These are phyloP conservation scores for Melastoma candidum DNA, from an alignment of 441 rosid species.

Conservation along the genomic window DNA sequence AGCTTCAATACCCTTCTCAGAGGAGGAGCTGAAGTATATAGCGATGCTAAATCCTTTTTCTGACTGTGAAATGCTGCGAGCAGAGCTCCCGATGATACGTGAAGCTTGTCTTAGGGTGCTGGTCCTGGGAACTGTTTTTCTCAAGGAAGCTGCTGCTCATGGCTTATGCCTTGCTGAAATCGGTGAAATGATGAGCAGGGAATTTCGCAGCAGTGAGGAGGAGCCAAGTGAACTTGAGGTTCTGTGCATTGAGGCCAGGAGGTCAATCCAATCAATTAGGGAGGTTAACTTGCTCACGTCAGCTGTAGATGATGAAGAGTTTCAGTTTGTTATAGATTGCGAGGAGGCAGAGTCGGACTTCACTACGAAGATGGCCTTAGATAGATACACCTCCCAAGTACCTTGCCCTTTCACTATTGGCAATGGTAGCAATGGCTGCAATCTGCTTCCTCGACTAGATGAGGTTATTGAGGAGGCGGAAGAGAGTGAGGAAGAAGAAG, in stretches of 20 bases:
- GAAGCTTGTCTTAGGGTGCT: constrained; percentile 38
- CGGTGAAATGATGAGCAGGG: constrained; percentile 51
- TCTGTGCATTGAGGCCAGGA: constrained; percentile 36
- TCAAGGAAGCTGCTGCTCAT: constrained; percentile 34
- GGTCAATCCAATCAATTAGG: constrained; percentile 23
- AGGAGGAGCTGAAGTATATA: constrained; percentile 38
- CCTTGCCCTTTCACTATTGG: constrained; percentile 33
- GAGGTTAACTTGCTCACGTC: constrained; percentile 22
- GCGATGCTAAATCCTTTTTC: constrained; percentile 22
- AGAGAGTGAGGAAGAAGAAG: constrained; percentile 38
- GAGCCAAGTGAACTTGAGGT: constrained; percentile 48
- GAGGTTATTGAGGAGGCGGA: constrained; percentile 60
- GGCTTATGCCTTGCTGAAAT: constrained; percentile 47
- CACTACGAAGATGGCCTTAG: constrained; percentile 31
- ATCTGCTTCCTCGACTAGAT: constrained; percentile 56
- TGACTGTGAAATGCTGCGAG: constrained; percentile 34
- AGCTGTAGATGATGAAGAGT: constrained; percentile 25
- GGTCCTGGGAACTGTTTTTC: constrained; percentile 36
- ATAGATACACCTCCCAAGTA: constrained; percentile 32
- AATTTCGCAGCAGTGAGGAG: constrained; percentile 37
- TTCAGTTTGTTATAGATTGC: constrained; percentile 31
- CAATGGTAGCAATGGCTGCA: constrained; percentile 30
- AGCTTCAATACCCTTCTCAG: constrained; percentile 44
- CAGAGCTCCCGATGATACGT: constrained; percentile 41
- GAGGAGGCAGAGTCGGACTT: constrained; percentile 40